A percentile compares a stretch with the other conserved stretches of the same genome.
These are phyloP conservation scores for Xylaria bambusicola DNA, from an alignment of 495 filamentous ascomycete species.

Conservation along the genomic window DNA sequence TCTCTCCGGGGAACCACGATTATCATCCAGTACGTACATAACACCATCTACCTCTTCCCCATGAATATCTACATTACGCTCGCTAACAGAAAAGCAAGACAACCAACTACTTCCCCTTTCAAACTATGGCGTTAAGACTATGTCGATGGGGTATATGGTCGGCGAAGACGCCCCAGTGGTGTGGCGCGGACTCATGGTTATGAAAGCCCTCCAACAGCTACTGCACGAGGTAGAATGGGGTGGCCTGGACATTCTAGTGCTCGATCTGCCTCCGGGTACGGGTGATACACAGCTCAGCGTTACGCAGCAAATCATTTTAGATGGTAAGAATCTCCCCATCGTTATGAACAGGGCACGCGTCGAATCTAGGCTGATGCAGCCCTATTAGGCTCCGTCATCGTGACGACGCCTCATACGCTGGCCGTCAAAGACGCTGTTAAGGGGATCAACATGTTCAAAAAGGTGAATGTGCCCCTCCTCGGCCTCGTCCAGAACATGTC, in stretches of 20 bases:
- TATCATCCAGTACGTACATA: slow-evolving; percentile 58
- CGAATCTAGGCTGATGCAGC: not conserved
- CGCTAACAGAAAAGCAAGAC: slow-evolving; percentile 42
- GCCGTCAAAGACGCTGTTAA: slow-evolving; percentile 86
- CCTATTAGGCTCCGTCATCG: slow-evolving; percentile 70
- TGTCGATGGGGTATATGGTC: slow-evolving; percentile 97
- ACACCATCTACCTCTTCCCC: not conserved
- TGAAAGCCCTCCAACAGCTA: slow-evolving; percentile 94
- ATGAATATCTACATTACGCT: not conserved
- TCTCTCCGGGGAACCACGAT: slow-evolving; percentile 69
- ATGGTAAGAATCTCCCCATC: slow-evolving; percentile 57
- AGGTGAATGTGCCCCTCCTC: slow-evolving; percentile 71
- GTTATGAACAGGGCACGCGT: no score
- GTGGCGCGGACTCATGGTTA: slow-evolving; percentile 96
- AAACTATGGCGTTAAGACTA: slow-evolving; percentile 96
- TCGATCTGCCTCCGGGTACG: slow-evolving; percentile 92
- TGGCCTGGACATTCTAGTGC: slow-evolving; percentile 75
- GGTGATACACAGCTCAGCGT: slow-evolving; percentile 94
- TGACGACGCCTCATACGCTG: slow-evolving; percentile 91
- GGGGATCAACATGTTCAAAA: slow-evolving; percentile 89
- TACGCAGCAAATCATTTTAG: slow-evolving; percentile 83
- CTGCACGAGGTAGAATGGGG: slow-evolving; percentile 94
- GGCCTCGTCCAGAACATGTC: slow-evolving; percentile 99
- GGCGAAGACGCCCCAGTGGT: slow-evolving; percentile 79
- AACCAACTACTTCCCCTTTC: slow-evolving; percentile 83